Base-by-base conservation (phyloP, 2,329 filamentous ascomycete genomes). In the Fusarium sp. region DNA sequence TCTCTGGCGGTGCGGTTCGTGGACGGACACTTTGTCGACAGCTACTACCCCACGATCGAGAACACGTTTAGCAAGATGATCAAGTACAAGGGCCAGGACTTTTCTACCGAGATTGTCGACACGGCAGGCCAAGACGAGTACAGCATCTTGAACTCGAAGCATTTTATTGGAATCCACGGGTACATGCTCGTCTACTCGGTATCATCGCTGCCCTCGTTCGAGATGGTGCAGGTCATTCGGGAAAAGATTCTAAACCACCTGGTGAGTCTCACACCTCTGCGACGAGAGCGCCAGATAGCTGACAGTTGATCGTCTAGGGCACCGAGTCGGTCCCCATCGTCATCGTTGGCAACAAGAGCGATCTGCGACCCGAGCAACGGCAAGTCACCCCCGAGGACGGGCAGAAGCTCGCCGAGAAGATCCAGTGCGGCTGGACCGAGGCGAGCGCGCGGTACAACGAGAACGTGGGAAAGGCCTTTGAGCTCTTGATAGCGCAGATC, bases 131-230 rank as follows among this genome's bases (percentile, higher is more conserved):
- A 98, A 93, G 97, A 99, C 87, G 97, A 99, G 85, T 99, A 99
- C 87, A 97, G 94, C 82, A 98, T 98, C 76, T 88, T 99, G 72
- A 98, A 98, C 85, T 97, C 94, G 73, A 98, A 98, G 87, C 96
- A 98, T 83, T 98, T 98, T 80, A 98, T 99, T 83, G 97, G 97
- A 73, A 98, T 98, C 77, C 97, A 99, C 86, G 97, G 97, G 67
- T 99, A 98, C 84, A 95, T 99, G 90, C 93, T 99, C 70, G 96
- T 98, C 58, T 99, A 99, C 85, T 98, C 95, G n/a, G 95, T 99
- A 59, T 94, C 94, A 25, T 98, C 94, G 57, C 92, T 94, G 80
- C 94, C 97, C 78, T 97, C 95, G 11, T 98, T 98, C 81, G 97
- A 99, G 83, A 99, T 98, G 96, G 93, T 98, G 60, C 92, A 94